These are phyloP conservation scores for Starmerella floricola DNA, from an alignment of 805 yeast genomes.

Conservation along the genomic window DNA sequence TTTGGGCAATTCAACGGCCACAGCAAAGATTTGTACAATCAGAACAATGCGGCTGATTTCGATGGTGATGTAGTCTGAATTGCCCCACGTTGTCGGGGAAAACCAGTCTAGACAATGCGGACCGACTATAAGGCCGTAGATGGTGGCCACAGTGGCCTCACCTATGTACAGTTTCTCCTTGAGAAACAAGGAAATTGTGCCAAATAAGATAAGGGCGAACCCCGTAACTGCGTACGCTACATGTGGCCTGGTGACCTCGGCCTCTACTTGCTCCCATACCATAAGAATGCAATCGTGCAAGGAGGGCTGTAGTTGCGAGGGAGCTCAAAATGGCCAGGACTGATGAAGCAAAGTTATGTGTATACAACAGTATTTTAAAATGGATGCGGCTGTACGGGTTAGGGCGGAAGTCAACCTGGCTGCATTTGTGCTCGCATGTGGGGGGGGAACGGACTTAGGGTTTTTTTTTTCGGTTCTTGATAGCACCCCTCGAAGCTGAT, in stretches of 20 bases:
- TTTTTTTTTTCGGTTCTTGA: no score
- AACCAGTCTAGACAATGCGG: slow-evolving; percentile 81
- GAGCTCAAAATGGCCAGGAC: no score
- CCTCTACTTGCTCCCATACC: slow-evolving; percentile 23
- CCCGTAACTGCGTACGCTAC: slow-evolving; percentile 82
- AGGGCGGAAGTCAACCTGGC: no score
- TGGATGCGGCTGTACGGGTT: no score
- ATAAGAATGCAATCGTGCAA: slow-evolving; percentile 4
- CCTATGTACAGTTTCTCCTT: slow-evolving; percentile 79
- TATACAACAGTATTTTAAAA: no score
- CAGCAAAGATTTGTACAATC: slow-evolving; percentile 83
- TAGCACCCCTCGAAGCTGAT: no score
- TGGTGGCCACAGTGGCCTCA: slow-evolving; percentile 80
- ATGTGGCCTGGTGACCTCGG: slow-evolving; percentile 52
- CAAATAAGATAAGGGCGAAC: slow-evolving; percentile 66
- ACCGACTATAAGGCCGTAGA: slow-evolving; percentile 77
- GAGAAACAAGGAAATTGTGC: slow-evolving; percentile 65
- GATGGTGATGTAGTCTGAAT: slow-evolving; percentile 65
- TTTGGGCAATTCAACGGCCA: slow-evolving; percentile 84
- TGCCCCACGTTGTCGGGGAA: slow-evolving; percentile 74
- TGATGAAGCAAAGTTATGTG: no score
- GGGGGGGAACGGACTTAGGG: no score
- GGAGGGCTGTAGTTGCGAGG: no score
- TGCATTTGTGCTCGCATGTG: no score
- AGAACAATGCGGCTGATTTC: slow-evolving; percentile 74